Evolutionary conservation across 2,329 filamentous ascomycete species (phyloP), one percentile per base, ranked within the genome.

Genomic region (Thielaviopsis populi): DNA sequence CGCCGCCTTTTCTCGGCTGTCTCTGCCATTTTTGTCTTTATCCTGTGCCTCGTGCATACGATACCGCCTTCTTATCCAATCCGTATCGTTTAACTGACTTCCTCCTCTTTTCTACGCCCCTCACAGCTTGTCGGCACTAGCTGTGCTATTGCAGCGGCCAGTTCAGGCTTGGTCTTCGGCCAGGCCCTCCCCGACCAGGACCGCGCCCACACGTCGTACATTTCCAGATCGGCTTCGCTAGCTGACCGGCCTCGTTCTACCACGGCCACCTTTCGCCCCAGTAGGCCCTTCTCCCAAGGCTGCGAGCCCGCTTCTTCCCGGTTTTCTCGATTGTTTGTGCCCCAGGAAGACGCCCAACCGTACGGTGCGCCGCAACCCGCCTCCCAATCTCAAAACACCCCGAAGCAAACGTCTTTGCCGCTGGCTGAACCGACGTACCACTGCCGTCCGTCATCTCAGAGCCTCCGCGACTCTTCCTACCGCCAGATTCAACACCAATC

Each of bases 91-190:
- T 48, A 19, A 15, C 41, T 22, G 41, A 61, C 61, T 7, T 22
- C 19, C n/a, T 27, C 10, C 37, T 59, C 27, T 37, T 8, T 37
- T 37, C 17, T 33, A 22, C 56, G 40, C 43, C 54, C 67, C 64
- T 67, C 62, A 59, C 70, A 84, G 82, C 80, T 84, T 69, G 79
- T 83, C 74, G 82, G 81, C 73, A 79, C 81, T 69, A 80, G 82
- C 72, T 81, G 81, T 74, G 81, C 80, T 68, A 79, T 83, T 72
- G 82, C 81, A 74, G 80, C 81, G 70, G 81, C 81, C 69, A 77
- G 80, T 72, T 78, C 76, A 69, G 81, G 82, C 69, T 74, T 84
- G 67, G 80, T 80, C 68, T 83, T 84, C 72, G 81, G 80, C 68
- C 80, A 83, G 72, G 74, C 78, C 46, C 43, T 61, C 68, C 69